phyloP scores from a whole-genome alignment of 345 rosid species.

The Salix dunnii region DNA sequence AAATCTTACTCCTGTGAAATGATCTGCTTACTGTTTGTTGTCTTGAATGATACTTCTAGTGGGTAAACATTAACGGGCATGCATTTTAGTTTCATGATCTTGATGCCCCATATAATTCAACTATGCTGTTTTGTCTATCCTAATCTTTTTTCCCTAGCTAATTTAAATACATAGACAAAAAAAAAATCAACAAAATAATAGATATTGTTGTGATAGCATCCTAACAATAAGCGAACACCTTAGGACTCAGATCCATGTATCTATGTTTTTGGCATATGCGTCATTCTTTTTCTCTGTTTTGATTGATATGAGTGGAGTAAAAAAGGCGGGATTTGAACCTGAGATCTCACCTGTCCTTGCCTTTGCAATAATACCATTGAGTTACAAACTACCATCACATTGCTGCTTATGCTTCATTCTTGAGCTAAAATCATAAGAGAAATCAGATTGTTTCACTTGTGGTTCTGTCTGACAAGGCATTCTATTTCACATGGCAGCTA shows the following conservation, averaged over 20 bases:
- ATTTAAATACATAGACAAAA: background rate
- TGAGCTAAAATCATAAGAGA: background rate
- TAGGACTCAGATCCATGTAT: background rate
- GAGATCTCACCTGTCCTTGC: background rate
- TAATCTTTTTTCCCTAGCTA: background rate
- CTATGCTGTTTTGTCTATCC: background rate
- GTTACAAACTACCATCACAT: background rate
- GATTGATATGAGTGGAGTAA: background rate
- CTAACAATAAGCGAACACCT: background rate
- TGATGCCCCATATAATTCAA: background rate
- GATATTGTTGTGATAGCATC: background rate
- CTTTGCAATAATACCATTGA: background rate
- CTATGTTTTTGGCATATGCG: background rate
- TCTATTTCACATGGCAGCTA: slow-evolving; percentile 14
- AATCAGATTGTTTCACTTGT: background rate
- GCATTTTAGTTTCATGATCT: background rate
- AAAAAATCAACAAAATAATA: background rate
- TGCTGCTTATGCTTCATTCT: background rate
- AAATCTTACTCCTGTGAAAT: background rate
- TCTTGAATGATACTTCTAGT: background rate
- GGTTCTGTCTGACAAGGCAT: background rate
- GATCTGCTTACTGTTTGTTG: background rate
- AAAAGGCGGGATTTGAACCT: background rate
- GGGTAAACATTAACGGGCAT: background rate
- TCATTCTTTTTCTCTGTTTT: background rate